Conservation (phyloP, 2,329 filamentous ascomycete species). For the Colletotrichum gloeosporioides region DNA sequence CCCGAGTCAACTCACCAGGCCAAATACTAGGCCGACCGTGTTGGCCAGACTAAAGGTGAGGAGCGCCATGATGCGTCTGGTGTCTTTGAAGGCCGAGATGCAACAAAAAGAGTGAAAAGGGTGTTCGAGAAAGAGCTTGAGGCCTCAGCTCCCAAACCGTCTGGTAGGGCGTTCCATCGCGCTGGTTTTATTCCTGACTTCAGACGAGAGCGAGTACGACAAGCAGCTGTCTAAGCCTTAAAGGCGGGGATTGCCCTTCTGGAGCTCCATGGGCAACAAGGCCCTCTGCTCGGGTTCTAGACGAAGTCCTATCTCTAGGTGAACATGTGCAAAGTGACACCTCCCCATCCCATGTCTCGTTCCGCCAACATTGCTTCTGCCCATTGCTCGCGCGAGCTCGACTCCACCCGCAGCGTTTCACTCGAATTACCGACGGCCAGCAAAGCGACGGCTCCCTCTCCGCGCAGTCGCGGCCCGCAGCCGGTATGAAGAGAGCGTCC, state of each 20-base stretch:
- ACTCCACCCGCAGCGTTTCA: background rate
- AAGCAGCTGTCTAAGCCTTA: background rate
- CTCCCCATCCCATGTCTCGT: background rate
- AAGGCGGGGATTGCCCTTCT: background rate
- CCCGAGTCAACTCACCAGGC: background rate
- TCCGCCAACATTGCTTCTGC: background rate
- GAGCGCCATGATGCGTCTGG: background rate
- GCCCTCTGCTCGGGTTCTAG: background rate
- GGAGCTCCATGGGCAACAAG: background rate
- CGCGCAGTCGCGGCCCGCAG: background rate
- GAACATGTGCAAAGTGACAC: background rate
- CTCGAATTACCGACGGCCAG: background rate
- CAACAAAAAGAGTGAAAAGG: background rate
- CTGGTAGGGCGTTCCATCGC: background rate
- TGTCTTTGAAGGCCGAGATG: background rate
- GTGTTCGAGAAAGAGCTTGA: background rate
- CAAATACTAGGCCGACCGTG: background rate
- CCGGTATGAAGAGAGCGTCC: background rate
- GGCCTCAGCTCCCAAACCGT: background rate
- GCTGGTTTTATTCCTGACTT: background rate
- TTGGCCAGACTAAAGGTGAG: background rate
- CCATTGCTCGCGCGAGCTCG: background rate
- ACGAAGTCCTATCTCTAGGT: background rate
- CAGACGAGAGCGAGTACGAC: slow-evolving; percentile 5
- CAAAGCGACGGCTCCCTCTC: background rate